Evolutionary conservation across 2,329 filamentous ascomycete genomes (phyloP).

Genomic region (Ascochyta rabiei): DNA sequence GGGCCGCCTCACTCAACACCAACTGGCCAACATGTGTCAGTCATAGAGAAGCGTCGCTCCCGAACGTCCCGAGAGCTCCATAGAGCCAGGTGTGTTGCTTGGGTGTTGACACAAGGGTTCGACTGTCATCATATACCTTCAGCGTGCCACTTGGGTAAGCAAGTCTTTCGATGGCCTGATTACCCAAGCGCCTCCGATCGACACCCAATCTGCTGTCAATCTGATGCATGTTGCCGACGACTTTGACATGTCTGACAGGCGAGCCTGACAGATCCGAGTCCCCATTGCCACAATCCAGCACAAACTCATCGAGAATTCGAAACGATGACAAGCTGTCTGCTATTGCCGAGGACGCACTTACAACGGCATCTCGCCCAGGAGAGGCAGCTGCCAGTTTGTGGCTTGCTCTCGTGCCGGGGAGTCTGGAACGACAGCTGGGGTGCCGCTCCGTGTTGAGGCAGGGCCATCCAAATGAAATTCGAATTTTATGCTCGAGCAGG

Average conservation of each 20-base stretch:
- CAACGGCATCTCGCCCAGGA: slow-evolving; percentile 30
- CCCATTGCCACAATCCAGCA: slow-evolving; percentile 1
- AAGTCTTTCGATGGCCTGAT: slow-evolving; percentile 9
- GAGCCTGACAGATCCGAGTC: slow-evolving; percentile 18
- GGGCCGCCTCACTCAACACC: slow-evolving; percentile 15
- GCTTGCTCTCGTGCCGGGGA: slow-evolving; percentile 29
- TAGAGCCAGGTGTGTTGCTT: background rate
- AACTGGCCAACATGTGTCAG: slow-evolving; percentile 8
- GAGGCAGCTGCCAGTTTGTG: slow-evolving; percentile 35
- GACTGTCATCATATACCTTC: slow-evolving; percentile 16
- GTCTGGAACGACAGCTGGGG: slow-evolving; percentile 32
- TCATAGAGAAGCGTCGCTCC: slow-evolving; percentile 6
- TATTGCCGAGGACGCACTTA: slow-evolving; percentile 28
- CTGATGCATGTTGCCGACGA: slow-evolving; percentile 14
- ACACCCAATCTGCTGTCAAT: slow-evolving; percentile 15
- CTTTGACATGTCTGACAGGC: slow-evolving; percentile 25
- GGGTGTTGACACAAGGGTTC: slow-evolving; percentile 4
- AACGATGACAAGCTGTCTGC: slow-evolving; percentile 36
- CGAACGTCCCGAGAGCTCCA: slow-evolving; percentile 5
- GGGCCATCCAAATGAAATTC: slow-evolving; percentile 35
- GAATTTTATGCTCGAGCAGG: slow-evolving; percentile 39
- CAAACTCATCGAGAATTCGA: slow-evolving; percentile 23
- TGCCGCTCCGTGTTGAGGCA: slow-evolving; percentile 18
- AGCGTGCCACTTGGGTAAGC: slow-evolving; percentile 16
- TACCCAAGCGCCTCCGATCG: slow-evolving; percentile 8